Base-by-base conservation (phyloP, 441 rosid genomes). In the Mallotus japonicus region DNA sequence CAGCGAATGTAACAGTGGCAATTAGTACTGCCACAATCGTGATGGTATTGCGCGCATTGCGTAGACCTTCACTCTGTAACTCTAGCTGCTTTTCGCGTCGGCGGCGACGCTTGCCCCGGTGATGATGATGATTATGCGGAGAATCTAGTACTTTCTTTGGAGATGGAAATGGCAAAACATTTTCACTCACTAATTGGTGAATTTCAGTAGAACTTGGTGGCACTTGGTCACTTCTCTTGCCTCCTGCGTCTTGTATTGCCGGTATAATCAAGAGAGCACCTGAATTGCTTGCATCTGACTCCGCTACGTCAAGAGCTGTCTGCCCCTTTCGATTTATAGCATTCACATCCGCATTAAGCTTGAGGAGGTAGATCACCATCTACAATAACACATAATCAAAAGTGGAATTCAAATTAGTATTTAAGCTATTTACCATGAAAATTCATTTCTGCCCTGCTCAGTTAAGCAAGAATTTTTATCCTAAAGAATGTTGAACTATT, bases 11-110 rank as follows among this genome's bases (percentile, higher is more conserved):
- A 14, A 86, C 87, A 1, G 89, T 84, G 13, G 89, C 92, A 37
- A 88, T 86, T 0, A 86, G 12, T 20, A 86, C 88, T 3, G 90
- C 90, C 20, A 86, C 90, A 1, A 88, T 56, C 0, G 81, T 68
- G 40, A 88, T 86, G 0, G 83, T 86, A 24, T 88, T 88, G 7
- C 88, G 83, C 16, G 90, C 90, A 71, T 88, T 86, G 28, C 86
- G 86, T 6, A 88, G 46, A 0, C 87, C 90, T 82, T 86, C 87
- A 11, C 53, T 78, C 28, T 85, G 87, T 50, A 69, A 44, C 50
- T 82, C 88, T 20, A 83, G 54, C 62, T 80, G 79, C 83, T 86
- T 85, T 55, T 81, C 73, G 4, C 83, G 70, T 20, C 79, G 80
- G 47, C 72, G 80, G 6, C 73, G 72, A 53, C 66, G 65, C 50